Evolutionary conservation across 164 flowering plant genomes (phyloP), one percentile per base, ranked within the genome.

Genomic region (Umbellularia californica): DNA sequence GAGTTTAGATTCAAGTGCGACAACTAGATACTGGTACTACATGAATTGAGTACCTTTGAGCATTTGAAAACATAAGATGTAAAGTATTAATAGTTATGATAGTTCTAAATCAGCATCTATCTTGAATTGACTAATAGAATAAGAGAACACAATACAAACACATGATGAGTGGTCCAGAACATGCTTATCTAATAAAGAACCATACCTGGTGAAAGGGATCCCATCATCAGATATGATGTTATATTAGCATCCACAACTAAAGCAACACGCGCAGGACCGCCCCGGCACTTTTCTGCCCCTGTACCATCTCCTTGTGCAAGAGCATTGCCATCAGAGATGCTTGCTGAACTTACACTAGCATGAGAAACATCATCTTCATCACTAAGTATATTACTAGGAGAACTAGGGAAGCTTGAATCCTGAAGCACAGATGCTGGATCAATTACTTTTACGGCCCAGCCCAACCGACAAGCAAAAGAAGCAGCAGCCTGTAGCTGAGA

Each of bases 181-280:
- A 69, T 50, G 30, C 11, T 27, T 25, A 70, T 52, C 47, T 3
- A 41, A 27, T 33, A 70, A 35, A 64, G 50, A 24, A 82, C 50
- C 78, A 77, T 69, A 95, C 99, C 99, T 86, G 98, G 99, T 82
- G 99, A 95, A 84, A 95, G 93, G 80, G 99, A 95, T 9, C 99
- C 99, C 99, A 95, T 95, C 99, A 95, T 95, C 70, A 95, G 95
- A 86, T 93, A 95, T 20, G 99, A 95, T 76, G 98, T 93, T 83
- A 94, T 95, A 84, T 92, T 93, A 76, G 99, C 99, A 89, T 93
- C 98, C 77, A 95, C 99, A 70, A 95, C 83, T 83, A 94, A 95
- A 79, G 99, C 98, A 82, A 92, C 91, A 74, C 97, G 92, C 73
- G 85, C 80, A 76, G 83, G 77, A 50, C 86, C 87, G 63, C 83